Evolutionary conservation across 2,329 filamentous ascomycete species (phyloP), one percentile per base, ranked within the genome.

Genomic region (Xylariaceae sp.): DNA sequence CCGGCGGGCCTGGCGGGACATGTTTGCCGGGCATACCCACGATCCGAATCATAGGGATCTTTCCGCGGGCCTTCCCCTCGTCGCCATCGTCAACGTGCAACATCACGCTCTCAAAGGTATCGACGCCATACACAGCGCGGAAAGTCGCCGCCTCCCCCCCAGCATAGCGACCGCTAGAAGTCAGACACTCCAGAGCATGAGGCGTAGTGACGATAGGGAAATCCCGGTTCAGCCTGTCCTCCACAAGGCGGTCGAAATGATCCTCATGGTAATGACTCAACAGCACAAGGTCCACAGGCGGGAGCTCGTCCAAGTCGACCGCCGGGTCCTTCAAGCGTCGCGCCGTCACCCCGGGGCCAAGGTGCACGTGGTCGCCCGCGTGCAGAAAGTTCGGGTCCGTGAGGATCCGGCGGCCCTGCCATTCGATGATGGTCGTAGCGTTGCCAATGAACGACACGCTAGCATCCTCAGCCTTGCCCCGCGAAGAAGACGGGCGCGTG

Each of bases 381-480:
- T 85, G 84, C 0, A 87, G 74, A 68, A 87, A 87, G 67, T 86
- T 85, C 8, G 82, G 80, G 65, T 80, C 79, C 0, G 80, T 83
- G 46, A 83, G 73, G 56, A 83, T 72, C 29, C 78, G 74, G 44
- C 80, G 66, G 41, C 74, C 76, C 55, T 73, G 67, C 76, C 77
- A 83, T 65, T 80, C 74, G 10, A 82, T 67, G 37, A 83, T 71
- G 0, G 78, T 81, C 2, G 80, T 82, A 5, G 80, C 80, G 4
- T 75, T 83, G 16, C 79, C 79, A 40, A 82, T 74, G 62, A 82
- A 82, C 67, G 74, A 78, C 41, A 81, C 61, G 50, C 73, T 76
- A 3, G 73, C 76, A 55, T 74, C 70, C 53, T 73, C 71, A n/a
- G 21, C 45, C 13, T 8, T 39, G 26, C 4, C 15, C 13, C 57